Evolutionary conservation across 2,329 filamentous ascomycete species (phyloP).

Genomic region (Diaporthe sp.): DNA sequence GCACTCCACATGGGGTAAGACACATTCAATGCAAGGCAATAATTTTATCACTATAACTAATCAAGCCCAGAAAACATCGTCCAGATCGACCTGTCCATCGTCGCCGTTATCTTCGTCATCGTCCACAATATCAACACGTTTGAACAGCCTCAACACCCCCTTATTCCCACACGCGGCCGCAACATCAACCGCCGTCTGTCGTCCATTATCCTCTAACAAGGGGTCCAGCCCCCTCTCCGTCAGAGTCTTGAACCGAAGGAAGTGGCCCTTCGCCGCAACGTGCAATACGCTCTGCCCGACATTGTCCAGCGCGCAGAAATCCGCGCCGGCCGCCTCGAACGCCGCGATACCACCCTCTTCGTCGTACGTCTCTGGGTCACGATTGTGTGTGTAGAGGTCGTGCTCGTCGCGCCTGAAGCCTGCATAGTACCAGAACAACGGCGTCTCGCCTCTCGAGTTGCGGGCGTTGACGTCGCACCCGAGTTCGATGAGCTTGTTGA

Average conservation of each 20-base stretch:
- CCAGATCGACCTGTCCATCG: not conserved
- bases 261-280: not conserved
- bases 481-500: not conserved
- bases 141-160: not conserved
- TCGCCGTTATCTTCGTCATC: not conserved
- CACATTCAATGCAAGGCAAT: no score
- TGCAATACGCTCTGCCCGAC: not conserved
- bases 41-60: no score
- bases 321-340: slow-evolving; percentile 1
- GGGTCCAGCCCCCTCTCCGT: not conserved
- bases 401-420: not conserved
- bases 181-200: not conserved
- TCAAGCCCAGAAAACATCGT: not conserved
- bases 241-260: not conserved
- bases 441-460: not conserved
- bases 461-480: not conserved
- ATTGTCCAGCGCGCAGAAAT: not conserved
- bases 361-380: not conserved
- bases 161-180: slow-evolving; percentile 1
- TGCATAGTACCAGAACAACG: not conserved
- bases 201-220: not conserved
- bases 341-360: not conserved
- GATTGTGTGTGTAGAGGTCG: not conserved
- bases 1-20: no score
- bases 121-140: not conserved